Percentiles rank a stretch among this genome's conserved stretches.
Evolutionary conservation across 2,329 filamentous ascomycete genomes (phyloP).

Genomic region (Chaetomium globosum): DNA sequence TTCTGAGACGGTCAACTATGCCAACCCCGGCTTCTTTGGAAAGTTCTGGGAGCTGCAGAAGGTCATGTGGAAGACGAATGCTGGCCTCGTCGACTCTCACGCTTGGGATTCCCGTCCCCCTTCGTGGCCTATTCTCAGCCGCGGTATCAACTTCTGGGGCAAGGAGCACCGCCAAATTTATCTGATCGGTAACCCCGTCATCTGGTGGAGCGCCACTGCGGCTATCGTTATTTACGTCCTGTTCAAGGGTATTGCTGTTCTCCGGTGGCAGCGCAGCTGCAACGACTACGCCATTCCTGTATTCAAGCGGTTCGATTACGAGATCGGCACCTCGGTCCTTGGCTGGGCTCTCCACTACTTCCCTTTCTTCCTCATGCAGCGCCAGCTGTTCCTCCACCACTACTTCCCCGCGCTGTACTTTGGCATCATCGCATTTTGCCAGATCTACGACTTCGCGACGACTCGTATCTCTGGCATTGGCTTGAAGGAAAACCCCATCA

Average conservation of each 20-base stretch:
- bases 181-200: conserved; percentile 88
- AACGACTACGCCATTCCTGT: conserved; percentile 78
- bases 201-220: conserved; percentile 88
- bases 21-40: conserved; percentile 89
- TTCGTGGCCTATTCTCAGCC: conserved; percentile 87
- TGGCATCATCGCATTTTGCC: conserved; percentile 83
- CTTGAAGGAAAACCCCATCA: conserved; percentile 67
- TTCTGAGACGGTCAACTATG: conserved; percentile 95
- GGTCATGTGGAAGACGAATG: conserved; percentile 99
- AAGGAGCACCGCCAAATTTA: conserved; percentile 94
- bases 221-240: conserved; percentile 74
- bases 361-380: conserved; percentile 97
- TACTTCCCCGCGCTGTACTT: conserved; percentile 98
- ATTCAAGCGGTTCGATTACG: conserved; percentile 98
- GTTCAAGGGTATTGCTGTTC: conserved; percentile 84
- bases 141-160: conserved; percentile 99
- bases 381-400: conserved; percentile 96
- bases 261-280: conserved; percentile 94
- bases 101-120: conserved; percentile 95
- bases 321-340: conserved; percentile 85
- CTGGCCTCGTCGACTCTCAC: conserved; percentile 92
- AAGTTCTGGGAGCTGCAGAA: conserved; percentile 97
- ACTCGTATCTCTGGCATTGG: conserved; percentile 71
- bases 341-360: conserved; percentile 99
- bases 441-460: conserved; percentile 83